Percentiles rank a stretch among this genome's conserved stretches.
phyloP scores from a whole-genome alignment of 164 flowering plant species.

The Sedum album region DNA sequence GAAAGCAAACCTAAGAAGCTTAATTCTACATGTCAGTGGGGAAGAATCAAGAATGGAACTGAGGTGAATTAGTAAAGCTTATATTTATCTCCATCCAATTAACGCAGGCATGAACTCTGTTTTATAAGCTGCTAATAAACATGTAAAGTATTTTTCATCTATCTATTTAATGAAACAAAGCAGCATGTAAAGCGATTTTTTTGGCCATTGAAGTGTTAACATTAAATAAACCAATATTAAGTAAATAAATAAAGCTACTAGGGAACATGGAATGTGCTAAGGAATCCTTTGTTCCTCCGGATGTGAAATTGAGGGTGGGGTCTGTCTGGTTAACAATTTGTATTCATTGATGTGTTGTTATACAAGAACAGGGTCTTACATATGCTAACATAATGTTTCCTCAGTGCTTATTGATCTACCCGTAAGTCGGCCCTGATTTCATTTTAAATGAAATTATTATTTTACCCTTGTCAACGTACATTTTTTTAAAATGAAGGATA shows the following conservation, averaged over 20 bases:
- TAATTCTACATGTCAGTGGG: not conserved
- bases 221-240: not conserved
- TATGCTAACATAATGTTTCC: not conserved
- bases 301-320: not conserved
- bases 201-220: not conserved
- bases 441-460: no score
- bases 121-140: not conserved
- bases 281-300: not conserved
- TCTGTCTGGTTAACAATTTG: not conserved
- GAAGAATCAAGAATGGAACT: not conserved
- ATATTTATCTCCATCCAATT: not conserved
- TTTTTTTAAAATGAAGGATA: not conserved
- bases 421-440: no score
- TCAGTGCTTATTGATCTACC: not conserved
- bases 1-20: conserved; percentile 6
- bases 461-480: no score
- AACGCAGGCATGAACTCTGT: conserved; percentile 3
- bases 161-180: not conserved
- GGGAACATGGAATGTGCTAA: not conserved
- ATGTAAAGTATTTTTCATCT: not conserved
- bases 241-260: not conserved
- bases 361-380: not conserved
- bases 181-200: not conserved
- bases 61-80: not conserved
- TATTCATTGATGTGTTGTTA: not conserved